These are phyloP conservation scores for Gossypium stocksii DNA, from an alignment of 345 rosid genomes.

Conservation along the genomic window DNA sequence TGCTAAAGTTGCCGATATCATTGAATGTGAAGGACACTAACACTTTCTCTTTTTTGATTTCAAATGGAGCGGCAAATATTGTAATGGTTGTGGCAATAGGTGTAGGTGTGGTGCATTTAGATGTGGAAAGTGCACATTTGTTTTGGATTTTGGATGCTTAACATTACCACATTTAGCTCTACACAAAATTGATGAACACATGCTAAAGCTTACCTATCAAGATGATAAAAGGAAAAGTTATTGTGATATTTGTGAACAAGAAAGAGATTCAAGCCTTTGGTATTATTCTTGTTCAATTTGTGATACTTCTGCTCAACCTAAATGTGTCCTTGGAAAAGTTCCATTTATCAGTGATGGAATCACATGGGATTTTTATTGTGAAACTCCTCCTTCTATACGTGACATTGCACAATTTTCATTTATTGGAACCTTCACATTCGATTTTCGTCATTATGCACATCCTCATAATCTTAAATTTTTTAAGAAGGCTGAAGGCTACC, in stretches of 20 bases:
- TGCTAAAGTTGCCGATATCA: background rate
- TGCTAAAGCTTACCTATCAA: background rate
- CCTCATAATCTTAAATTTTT: accelerated
- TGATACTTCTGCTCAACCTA: no score
- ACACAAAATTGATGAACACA: background rate
- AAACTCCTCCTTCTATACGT: no score
- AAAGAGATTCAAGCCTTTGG: background rate
- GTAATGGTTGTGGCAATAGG: background rate
- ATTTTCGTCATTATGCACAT: no score
- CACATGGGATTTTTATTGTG: accelerated
- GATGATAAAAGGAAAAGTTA: background rate
- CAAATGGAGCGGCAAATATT: no score
- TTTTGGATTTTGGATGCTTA: background rate
- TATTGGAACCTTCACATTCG: no score
- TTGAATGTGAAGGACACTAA: background rate
- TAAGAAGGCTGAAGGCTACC: no score
- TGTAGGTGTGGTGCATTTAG: background rate
- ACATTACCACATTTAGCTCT: background rate
- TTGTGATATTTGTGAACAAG: background rate
- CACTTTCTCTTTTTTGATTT: background rate
- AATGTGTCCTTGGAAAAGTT: no score
- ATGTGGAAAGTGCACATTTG: background rate
- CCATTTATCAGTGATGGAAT: no score
- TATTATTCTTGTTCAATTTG: background rate
- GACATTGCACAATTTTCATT: no score